Percentiles rank a stretch among this genome's conserved stretches.
phyloP scores from a whole-genome alignment of 2,329 filamentous ascomycete species.

The Botrytis aclada region DNA sequence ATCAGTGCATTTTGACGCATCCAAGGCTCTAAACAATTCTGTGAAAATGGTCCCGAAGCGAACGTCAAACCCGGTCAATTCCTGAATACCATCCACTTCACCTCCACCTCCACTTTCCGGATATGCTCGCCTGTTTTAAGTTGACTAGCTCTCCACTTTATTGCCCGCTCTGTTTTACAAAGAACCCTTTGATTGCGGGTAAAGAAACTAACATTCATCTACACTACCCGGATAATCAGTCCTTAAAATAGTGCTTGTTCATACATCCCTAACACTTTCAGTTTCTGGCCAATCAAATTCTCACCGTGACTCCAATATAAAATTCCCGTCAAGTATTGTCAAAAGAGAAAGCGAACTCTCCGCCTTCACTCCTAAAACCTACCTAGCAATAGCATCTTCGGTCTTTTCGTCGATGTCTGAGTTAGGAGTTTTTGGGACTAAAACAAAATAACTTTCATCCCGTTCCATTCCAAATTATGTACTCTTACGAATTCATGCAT shows the following conservation, averaged over 20 bases:
- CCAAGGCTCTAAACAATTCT: background rate
- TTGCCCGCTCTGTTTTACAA: no score
- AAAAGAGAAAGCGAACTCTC: background rate
- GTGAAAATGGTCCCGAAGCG: background rate
- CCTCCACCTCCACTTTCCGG: background rate
- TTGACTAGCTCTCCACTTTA: background rate
- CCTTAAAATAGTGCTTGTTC: background rate
- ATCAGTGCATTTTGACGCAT: no score
- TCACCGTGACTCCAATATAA: no score
- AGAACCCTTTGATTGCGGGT: background rate
- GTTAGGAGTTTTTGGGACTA: background rate
- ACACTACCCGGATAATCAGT: background rate
- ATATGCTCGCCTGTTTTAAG: background rate
- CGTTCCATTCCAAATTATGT: no score
- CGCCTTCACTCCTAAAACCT: background rate
- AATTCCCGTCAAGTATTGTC: fast-evolving
- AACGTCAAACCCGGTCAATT: background rate
- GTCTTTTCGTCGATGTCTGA: background rate
- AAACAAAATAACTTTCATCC: no score
- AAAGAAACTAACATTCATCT: background rate
- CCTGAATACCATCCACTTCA: background rate
- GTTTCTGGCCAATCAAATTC: no score
- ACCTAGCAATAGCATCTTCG: background rate
- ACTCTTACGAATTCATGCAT: no score
- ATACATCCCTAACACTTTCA: no score